Conservation (phyloP, 1,284 basidiomycete genomes). For the Pseudozyma thailandica region DNA sequence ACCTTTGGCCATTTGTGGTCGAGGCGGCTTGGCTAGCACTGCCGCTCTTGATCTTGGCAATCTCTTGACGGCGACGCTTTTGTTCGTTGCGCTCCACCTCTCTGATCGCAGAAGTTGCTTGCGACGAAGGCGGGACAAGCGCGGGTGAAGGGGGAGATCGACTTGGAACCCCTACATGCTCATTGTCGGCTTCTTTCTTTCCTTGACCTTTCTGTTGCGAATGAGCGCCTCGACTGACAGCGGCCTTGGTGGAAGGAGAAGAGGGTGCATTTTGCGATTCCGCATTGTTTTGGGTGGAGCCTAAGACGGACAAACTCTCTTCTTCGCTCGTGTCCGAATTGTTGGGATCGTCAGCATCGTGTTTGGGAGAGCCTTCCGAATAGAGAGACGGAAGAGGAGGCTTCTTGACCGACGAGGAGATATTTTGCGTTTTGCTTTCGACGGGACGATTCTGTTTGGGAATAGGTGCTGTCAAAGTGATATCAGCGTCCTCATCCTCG, state of each 20-base stretch:
- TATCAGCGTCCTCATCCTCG: background rate
- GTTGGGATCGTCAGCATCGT: background rate
- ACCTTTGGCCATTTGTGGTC: background rate
- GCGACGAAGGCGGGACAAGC: conserved; percentile 1
- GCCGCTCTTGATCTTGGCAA: conserved; percentile 27
- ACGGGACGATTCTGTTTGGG: too few species aligned
- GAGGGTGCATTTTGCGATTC: background rate
- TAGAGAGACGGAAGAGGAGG: too few species aligned
- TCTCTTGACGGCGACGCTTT: conserved; percentile 25
- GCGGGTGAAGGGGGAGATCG: conserved; percentile 6
- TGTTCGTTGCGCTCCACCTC: conserved; percentile 18
- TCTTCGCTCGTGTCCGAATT: background rate
- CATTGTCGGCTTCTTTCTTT: background rate
- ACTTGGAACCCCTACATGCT: background rate
- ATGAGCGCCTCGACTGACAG: background rate
- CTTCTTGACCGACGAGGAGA: background rate
- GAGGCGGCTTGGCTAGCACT: background rate
- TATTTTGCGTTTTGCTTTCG: too few species aligned
- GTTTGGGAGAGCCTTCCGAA: background rate
- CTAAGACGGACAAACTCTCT: background rate
- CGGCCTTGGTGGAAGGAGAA: background rate
- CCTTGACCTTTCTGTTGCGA: background rate
- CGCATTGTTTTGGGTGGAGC: background rate
- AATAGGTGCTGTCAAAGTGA: too few species aligned
- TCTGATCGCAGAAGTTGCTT: conserved; percentile 3